These are phyloP conservation scores for Betula pendula DNA, from an alignment of 306 rosid genomes.

Conservation along the genomic window DNA sequence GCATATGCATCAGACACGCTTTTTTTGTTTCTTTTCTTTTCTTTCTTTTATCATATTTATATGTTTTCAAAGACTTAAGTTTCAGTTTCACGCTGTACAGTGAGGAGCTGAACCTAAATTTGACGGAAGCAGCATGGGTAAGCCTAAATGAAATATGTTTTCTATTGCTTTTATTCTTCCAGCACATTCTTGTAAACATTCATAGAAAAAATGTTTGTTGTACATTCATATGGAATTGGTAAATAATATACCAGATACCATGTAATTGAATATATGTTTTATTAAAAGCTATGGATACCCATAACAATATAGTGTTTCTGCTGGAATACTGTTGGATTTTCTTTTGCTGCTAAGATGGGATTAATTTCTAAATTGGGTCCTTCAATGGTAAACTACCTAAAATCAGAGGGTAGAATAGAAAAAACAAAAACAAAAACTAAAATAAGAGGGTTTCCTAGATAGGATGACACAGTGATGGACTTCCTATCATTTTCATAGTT, in stretches of 20 bases:
- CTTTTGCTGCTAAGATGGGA: neutral
- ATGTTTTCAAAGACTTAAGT: constrained; percentile 28
- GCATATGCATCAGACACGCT: neutral
- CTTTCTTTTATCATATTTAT: neutral
- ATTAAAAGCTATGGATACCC: neutral
- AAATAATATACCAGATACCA: neutral
- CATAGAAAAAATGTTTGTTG: neutral
- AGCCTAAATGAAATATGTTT: constrained; percentile 26
- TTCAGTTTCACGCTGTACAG: constrained; percentile 50
- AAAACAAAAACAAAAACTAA: too few species aligned
- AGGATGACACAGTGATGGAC: too few species aligned
- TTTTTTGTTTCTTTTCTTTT: neutral
- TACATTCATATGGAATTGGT: neutral
- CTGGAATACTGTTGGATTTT: neutral
- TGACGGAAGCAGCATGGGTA: constrained; percentile 98
- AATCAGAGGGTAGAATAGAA: too few species aligned
- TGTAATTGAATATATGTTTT: neutral
- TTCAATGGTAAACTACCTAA: neutral
- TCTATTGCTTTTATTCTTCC: constrained; percentile 4
- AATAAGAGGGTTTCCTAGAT: neutral
- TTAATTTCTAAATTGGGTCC: neutral
- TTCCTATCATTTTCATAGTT: too few species aligned
- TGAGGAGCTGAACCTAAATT: constrained; percentile 87
- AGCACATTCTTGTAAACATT: constrained; percentile 20
- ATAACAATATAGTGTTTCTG: neutral